phyloP scores from a whole-genome alignment of 345 rosid species.

The Pelargonium nanum region DNA sequence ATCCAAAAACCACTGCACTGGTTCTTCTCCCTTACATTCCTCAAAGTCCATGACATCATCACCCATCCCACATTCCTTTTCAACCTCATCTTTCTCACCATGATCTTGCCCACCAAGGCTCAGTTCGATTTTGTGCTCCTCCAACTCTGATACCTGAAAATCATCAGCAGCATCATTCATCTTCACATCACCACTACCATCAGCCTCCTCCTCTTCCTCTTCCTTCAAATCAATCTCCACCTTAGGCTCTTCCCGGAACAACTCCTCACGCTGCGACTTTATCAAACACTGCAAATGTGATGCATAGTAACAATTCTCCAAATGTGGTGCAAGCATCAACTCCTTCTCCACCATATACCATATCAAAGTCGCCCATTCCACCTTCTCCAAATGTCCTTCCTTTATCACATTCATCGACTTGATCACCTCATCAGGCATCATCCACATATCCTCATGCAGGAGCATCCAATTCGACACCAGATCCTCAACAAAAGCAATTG shows the following conservation, averaged over 20 bases:
- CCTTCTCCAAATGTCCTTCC: constrained; percentile 55
- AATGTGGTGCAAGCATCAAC: constrained; percentile 25
- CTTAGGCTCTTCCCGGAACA: constrained; percentile 21
- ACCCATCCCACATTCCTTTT: constrained; percentile 2
- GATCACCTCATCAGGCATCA: constrained; percentile 50
- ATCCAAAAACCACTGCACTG: constrained; percentile 34
- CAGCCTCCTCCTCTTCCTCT: constrained; percentile 23
- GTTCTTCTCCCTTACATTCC: constrained; percentile 24
- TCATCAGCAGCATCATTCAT: constrained; percentile 26
- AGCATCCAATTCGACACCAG: constrained; percentile 55
- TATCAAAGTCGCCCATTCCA: constrained; percentile 64
- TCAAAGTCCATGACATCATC: constrained; percentile 36
- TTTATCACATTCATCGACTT: constrained; percentile 33
- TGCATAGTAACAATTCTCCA: constrained; percentile 69
- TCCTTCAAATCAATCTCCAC: constrained; percentile 27
- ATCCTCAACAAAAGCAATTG: constrained; percentile 40
- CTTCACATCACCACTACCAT: constrained; percentile 21
- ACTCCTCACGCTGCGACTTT: constrained; percentile 32
- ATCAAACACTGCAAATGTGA: constrained; percentile 82
- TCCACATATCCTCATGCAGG: constrained; percentile 73
- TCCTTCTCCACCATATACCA: constrained; percentile 95
- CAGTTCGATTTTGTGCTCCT: constrained; percentile 31
- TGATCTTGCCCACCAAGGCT: constrained; percentile 1
- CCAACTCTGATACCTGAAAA: constrained; percentile 24
- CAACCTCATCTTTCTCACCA: neutral